phyloP scores from a whole-genome alignment of 1,139 yeast species.

The Yamadazyma atmosphaerica region DNA sequence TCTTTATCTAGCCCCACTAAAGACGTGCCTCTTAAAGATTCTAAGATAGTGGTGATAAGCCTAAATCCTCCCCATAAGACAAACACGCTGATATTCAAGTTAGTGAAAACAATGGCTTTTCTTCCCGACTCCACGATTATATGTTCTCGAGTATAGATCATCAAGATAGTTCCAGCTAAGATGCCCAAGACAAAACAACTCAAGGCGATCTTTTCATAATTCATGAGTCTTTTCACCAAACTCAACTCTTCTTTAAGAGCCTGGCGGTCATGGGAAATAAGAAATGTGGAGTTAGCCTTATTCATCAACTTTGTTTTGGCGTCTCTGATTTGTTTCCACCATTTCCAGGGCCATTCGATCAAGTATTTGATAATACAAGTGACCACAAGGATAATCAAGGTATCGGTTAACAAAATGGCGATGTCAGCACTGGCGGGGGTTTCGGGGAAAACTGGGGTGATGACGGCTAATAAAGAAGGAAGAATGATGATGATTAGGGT shows the following conservation, averaged over 20 bases:
- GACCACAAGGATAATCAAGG: constrained; percentile 26
- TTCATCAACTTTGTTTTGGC: constrained; percentile 20
- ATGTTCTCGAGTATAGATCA: constrained; percentile 26
- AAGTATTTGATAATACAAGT: constrained; percentile 29
- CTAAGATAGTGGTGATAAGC: constrained; percentile 12
- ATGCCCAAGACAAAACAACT: constrained; percentile 25
- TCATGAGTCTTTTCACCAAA: constrained; percentile 18
- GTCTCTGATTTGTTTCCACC: constrained; percentile 27
- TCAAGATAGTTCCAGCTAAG: constrained; percentile 23
- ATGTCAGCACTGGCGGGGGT: constrained; percentile 12
- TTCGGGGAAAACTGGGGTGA: constrained; percentile 15
- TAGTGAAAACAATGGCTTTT: constrained; percentile 30
- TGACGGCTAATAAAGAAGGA: constrained; percentile 16
- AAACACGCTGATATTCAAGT: constrained; percentile 31
- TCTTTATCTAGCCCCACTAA: constrained; percentile 3
- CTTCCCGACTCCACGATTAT: constrained; percentile 30
- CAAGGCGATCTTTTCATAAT: constrained; percentile 25
- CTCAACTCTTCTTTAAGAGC: constrained; percentile 10
- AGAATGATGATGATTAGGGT: constrained; percentile 11
- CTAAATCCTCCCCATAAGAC: constrained; percentile 31
- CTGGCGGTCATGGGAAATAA: constrained; percentile 8
- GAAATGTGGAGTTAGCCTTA: constrained; percentile 16
- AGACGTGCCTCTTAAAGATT: constrained; percentile 5
- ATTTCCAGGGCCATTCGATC: constrained; percentile 40
- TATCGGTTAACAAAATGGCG: constrained; percentile 26